Percentiles rank a stretch among this genome's conserved stretches.
Evolutionary conservation across 179 eudicot species (phyloP).

Genomic region (Beta lomatogona): DNA sequence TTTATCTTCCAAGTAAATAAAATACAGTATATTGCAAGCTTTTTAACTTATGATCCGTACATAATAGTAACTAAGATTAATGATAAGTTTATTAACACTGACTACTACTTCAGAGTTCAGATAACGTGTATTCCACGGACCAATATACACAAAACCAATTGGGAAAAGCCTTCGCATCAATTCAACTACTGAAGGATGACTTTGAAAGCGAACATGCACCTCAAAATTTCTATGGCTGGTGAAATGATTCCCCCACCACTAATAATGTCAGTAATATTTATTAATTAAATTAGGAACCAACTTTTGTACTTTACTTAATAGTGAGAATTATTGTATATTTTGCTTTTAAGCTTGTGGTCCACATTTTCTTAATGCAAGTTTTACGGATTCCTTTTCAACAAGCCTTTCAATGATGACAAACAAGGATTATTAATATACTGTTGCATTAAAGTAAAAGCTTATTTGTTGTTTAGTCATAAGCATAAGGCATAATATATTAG

Average conservation of each 20-base stretch:
- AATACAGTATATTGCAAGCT: no score
- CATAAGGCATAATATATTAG: background rate
- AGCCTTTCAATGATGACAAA: conserved; percentile 25
- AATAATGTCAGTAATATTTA: conserved; percentile 3
- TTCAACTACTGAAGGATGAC: conserved; percentile 8
- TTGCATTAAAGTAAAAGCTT: conserved; percentile 22
- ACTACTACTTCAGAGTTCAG: background rate
- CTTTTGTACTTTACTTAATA: conserved; percentile 18
- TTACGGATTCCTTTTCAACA: conserved; percentile 35
- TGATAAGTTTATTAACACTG: no score
- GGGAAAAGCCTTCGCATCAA: background rate
- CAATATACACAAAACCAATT: background rate
- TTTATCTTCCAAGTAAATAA: no score
- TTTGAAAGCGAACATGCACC: conserved; percentile 27
- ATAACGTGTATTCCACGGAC: background rate
- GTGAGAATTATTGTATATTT: background rate
- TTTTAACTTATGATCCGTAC: no score
- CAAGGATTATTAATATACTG: background rate
- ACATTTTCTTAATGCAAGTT: conserved; percentile 38
- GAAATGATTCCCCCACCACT: conserved; percentile 37
- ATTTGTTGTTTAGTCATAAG: conserved; percentile 21
- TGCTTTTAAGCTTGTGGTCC: conserved; percentile 36
- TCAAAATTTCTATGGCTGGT: conserved; percentile 24
- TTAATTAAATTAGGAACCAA: conserved; percentile 19
- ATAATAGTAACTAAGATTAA: no score